Percentiles rank a stretch among this genome's conserved stretches.
Evolutionary conservation across 345 rosid genomes (phyloP).

Genomic region (Populus alba): DNA sequence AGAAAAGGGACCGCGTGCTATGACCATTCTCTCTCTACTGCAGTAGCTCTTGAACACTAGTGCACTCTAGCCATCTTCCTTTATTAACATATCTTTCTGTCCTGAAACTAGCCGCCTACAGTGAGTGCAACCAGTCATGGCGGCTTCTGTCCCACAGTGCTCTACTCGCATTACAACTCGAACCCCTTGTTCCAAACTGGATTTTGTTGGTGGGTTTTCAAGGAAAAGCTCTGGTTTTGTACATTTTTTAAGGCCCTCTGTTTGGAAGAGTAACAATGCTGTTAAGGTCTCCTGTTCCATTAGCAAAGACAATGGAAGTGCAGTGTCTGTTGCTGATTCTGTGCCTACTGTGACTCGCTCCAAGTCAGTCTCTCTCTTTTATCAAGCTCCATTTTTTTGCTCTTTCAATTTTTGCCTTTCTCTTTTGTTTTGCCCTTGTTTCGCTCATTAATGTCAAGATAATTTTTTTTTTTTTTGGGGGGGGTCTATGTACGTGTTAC

Average conservation of each 20-base stretch:
- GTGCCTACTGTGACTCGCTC: conserved; percentile 13
- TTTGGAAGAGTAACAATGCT: neutral
- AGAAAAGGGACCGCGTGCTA: too few species aligned
- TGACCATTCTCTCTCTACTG: too few species aligned
- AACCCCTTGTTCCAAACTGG: neutral
- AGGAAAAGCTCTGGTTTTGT: conserved; percentile 2
- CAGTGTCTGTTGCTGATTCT: conserved; percentile 4
- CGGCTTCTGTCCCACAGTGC: conserved; percentile 7
- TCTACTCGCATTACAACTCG: neutral
- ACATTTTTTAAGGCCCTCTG: conserved; percentile 7
- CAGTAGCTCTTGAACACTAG: too few species aligned
- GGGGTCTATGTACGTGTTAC: neutral
- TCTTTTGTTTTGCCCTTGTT: too few species aligned
- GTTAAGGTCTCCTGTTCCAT: conserved; percentile 22
- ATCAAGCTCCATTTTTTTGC: neutral
- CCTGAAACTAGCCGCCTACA: neutral
- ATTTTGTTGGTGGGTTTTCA: conserved; percentile 3
- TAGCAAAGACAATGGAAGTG: conserved; percentile 17
- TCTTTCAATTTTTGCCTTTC: neutral
- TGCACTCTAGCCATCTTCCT: neutral
- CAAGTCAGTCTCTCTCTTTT: conserved; percentile 14
- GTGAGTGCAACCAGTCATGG: conserved; percentile 17
- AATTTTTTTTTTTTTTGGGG: neutral
- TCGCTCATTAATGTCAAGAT: neutral
- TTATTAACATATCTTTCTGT: neutral